Conservation (phyloP, 1,139 yeast genomes). For the Saccharomycopsis hybrid region DNA sequence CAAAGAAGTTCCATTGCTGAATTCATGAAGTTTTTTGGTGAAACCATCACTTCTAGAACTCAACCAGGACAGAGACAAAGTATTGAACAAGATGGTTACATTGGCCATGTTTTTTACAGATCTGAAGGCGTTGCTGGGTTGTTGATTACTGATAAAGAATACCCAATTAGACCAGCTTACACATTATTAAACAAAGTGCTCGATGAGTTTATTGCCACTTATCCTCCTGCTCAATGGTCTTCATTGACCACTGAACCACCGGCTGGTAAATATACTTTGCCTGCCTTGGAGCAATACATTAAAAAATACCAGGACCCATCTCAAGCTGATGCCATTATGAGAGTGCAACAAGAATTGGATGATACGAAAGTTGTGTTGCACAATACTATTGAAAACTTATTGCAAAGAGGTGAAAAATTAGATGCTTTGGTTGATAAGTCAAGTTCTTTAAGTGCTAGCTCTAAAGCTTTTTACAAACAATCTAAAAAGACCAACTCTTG, state of each 20-base stretch:
- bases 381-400: conserved; percentile 89
- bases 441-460: conserved; percentile 82
- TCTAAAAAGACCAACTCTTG: conserved; percentile 97
- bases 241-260: conserved; percentile 43
- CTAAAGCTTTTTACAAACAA: conserved; percentile 93
- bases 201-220: conserved; percentile 83
- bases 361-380: conserved; percentile 95
- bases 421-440: conserved; percentile 93
- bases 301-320: conserved; percentile 91
- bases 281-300: conserved; percentile 62
- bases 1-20: conserved; percentile 70
- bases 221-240: conserved; percentile 71
- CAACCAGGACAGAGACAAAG: conserved; percentile 86
- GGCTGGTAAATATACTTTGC: conserved; percentile 41
- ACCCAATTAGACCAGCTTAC: conserved; percentile 97
- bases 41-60: conserved; percentile 87
- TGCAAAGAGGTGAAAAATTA: conserved; percentile 93
- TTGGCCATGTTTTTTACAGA: conserved; percentile 89
- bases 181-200: conserved; percentile 82
- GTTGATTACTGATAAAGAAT: conserved; percentile 86
- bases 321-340: conserved; percentile 95
- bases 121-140: conserved; percentile 94
- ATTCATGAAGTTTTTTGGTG: conserved; percentile 91
- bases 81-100: conserved; percentile 76
- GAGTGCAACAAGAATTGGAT: conserved; percentile 95